Evolutionary conservation across 192 early-diverging fungal species (phyloP).

Genomic region (Mortierella alpina): DNA sequence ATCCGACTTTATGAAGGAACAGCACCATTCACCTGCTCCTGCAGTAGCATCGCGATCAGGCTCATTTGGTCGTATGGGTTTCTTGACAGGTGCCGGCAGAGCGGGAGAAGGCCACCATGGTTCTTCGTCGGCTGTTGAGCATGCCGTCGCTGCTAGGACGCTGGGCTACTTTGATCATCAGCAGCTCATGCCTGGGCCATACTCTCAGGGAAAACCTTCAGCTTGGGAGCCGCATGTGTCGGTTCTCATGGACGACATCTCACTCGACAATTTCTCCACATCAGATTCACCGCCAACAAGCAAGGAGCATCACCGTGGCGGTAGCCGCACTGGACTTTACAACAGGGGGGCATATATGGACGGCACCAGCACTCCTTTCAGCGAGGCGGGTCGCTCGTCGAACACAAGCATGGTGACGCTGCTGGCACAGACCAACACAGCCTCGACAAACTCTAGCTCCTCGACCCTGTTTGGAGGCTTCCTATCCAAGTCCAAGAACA

Average conservation of each 20-base stretch:
- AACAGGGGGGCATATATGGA: not conserved
- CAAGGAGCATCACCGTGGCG: not conserved
- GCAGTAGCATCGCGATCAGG: too few relatives aligned
- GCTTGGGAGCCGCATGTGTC: slow-evolving; percentile 21
- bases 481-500: slow-evolving; percentile 11
- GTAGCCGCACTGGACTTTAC: not conserved
- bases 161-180: slow-evolving; percentile 3
- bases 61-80: too few relatives aligned
- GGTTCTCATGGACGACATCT: slow-evolving; percentile 40
- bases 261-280: slow-evolving; percentile 21
- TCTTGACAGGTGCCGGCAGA: too few relatives aligned
- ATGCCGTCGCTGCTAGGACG: slow-evolving; percentile 1
- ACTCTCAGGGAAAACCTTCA: not conserved
- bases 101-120: not conserved
- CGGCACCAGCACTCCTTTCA: slow-evolving; percentile 5
- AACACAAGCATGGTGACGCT: slow-evolving; percentile 33
- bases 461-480: slow-evolving; percentile 35
- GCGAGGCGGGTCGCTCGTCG: slow-evolving; percentile 11
- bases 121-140: not conserved
- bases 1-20: not conserved
- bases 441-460: slow-evolving; percentile 19
- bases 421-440: slow-evolving; percentile 19
- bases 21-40: not conserved
- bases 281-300: slow-evolving; percentile 4
- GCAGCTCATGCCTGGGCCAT: not conserved